A percentile compares a stretch with the other conserved stretches of the same genome.
Evolutionary conservation across 2,329 filamentous ascomycete genomes (phyloP).

Genomic region (Fusarium napiforme): DNA sequence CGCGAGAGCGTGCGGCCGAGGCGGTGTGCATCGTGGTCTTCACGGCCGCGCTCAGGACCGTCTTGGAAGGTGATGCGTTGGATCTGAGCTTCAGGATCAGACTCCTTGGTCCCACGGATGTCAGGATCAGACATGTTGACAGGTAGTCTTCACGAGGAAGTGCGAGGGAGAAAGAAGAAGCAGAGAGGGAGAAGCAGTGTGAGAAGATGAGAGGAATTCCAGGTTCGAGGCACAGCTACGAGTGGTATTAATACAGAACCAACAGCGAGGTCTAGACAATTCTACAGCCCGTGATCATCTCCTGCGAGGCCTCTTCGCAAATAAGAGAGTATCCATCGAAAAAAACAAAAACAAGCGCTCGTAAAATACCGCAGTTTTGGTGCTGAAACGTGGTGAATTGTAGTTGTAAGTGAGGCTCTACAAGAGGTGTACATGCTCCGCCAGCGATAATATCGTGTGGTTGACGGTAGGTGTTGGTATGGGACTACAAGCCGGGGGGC

Average conservation of each 20-base stretch:
- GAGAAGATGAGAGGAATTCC: neutral
- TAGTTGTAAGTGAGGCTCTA: slow-evolving; percentile 32
- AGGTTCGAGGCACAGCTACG: neutral
- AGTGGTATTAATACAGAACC: slow-evolving; percentile 4
- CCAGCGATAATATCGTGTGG: slow-evolving; percentile 31
- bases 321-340: neutral
- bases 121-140: slow-evolving; percentile 33
- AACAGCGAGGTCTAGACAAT: slow-evolving; percentile 19
- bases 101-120: slow-evolving; percentile 23
- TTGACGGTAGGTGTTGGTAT: slow-evolving; percentile 28
- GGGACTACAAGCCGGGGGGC: slow-evolving; percentile 25
- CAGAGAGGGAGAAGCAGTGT: neutral
- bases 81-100: slow-evolving; percentile 32
- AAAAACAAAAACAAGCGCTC: slow-evolving; percentile 1
- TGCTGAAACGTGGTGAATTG: slow-evolving; percentile 15
- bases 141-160: neutral
- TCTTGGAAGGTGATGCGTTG: slow-evolving; percentile 36
- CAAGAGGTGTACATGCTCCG: slow-evolving; percentile 27
- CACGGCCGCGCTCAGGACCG: slow-evolving; percentile 2
- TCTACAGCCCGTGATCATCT: slow-evolving; percentile 1
- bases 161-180: neutral
- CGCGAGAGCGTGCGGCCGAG: slow-evolving; percentile 27
- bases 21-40: slow-evolving; percentile 9
- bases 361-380: slow-evolving; percentile 30
- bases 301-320: slow-evolving; percentile 23